phyloP scores from a whole-genome alignment of 305 asterid genomes.

The Fraxinus paxiana region DNA sequence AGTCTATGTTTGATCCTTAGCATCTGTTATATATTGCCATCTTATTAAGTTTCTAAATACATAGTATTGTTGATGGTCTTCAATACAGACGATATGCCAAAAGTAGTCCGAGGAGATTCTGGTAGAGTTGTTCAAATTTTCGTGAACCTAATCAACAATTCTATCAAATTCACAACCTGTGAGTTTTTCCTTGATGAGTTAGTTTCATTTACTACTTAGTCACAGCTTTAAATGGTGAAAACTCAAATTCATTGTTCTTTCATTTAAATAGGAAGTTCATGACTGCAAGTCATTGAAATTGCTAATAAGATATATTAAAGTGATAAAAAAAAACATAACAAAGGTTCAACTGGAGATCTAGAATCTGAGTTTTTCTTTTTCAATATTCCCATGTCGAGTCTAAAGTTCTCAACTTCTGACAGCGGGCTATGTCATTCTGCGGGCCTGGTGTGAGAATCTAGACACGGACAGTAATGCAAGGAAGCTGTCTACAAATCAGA shows the following conservation, averaged over 20 bases:
- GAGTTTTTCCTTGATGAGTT: constrained; percentile 28
- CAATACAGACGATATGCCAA: constrained; percentile 82
- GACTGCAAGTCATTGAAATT: not conserved
- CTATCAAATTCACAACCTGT: constrained; percentile 82
- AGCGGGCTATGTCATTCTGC: constrained; percentile 76
- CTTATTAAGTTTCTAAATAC: constrained; percentile 11
- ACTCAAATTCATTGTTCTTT: not conserved
- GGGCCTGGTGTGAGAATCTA: constrained; percentile 81
- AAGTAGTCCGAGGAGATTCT: constrained; percentile 75
- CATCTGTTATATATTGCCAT: not conserved
- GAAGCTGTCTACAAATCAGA: constrained; percentile 25
- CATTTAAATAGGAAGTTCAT: not conserved
- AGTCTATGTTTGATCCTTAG: not conserved
- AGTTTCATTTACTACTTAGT: not conserved
- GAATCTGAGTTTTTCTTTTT: not conserved
- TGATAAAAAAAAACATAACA: not conserved
- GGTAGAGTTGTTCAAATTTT: constrained; percentile 87
- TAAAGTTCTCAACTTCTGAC: constrained; percentile 25
- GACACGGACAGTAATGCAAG: constrained; percentile 31
- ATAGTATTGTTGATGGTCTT: constrained; percentile 4
- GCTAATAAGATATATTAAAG: not conserved
- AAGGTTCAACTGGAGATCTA: not conserved
- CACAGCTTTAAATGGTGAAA: not conserved
- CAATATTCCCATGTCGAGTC: not conserved
- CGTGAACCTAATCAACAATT: constrained; percentile 77